Evolutionary conservation across 352 stramenopile genomes (phyloP), one percentile per base, ranked within the genome.

Genomic region (Phytophthora multivora): DNA sequence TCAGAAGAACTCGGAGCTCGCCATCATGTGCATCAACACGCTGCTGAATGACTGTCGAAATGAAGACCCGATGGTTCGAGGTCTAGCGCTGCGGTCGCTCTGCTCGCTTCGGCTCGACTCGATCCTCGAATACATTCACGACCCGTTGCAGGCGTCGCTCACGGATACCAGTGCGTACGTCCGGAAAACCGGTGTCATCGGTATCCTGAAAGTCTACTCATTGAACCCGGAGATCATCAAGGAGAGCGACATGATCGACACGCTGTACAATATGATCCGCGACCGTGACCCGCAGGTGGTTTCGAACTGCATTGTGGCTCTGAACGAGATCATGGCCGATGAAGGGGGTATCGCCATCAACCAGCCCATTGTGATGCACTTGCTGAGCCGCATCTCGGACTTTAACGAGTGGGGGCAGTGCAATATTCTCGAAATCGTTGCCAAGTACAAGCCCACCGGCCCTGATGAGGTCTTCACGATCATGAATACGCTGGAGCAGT

Each of bases 21-120:
- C 97, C 33, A 98, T 99, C 73, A 99, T 99, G 92, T 99, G 95
- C 74, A 99, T 99, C 69, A 99, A 99, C 83, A 99, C 97, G 48
- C 82, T 99, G 42, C 83, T 98, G n/a, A 98, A 99, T 59, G 98
- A 99, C 77, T 99, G 97, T 65, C 86, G 86, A 16, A 98, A 99
- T 62, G 93, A 99, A 59, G 97, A 99, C 82, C 98, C 98, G 23
- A 99, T 99, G 84, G 97, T 99, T 11, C 89, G 98, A 33, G 98
- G 97, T 6, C 77, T 99, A 38, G 97, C 98, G 21, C 78, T 99
- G 36, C 91, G 98, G 15, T 97, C 94, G 63, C 86, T 99, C 28
- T 99, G 96, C 71, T 98, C 89, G 13, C 79, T 99, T 26, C 88
- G 97, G 36, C 80, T 99, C 31, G 95, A 97, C 45, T 97, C 96